Evolutionary conservation across 345 rosid genomes (phyloP), one percentile per base, ranked within the genome.

Genomic region (Eucalyptus caleyi): DNA sequence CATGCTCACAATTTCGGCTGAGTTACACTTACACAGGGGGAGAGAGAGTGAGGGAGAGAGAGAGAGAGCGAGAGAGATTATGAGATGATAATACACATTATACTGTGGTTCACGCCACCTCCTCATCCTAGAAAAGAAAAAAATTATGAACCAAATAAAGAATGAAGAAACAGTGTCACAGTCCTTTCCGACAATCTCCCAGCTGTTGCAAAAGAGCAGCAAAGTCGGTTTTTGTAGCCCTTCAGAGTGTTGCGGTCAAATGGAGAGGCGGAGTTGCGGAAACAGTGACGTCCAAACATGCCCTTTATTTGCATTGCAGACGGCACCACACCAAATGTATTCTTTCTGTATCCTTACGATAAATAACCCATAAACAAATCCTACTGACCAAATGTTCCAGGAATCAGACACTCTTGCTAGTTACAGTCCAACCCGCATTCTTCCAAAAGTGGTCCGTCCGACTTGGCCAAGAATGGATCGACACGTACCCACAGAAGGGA

Each of bases 341-440:
- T 87, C 53, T 62, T 88, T 42, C 62, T 27, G 34, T 86, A 86
- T 88, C 89, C 80, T 60, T 32, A 56, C 42, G 37, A 65, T 62
- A 88, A 44, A 62, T 88, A 88, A 88, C 54, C 56, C 80, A 32
- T 32, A 88, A 49, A 60, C 86, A 45, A 27, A 50, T 50, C 90
- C 50, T 44, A 87, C 54, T 62, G 86, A 45, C 40, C 89, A 86
- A 7, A 34, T 54, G 65, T 72, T 37, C n/a, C 34, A 62, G 50
- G 59, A 47, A 87, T 19, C 23, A 65, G 67, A 88, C 47, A 49
- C 86, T 11, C 72, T 85, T 85, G 15, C 89, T 94, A 93, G 90
- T 89, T 88, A 88, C 97, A 96, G 85, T 95, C 95, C 92, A 96
- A 91, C 27, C 97, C 96, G n/a, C 98, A 96, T 34, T 95, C 94